These are phyloP conservation scores for Cryptococcus sp. DNA, from an alignment of 1,284 basidiomycete genomes.

Conservation along the genomic window DNA sequence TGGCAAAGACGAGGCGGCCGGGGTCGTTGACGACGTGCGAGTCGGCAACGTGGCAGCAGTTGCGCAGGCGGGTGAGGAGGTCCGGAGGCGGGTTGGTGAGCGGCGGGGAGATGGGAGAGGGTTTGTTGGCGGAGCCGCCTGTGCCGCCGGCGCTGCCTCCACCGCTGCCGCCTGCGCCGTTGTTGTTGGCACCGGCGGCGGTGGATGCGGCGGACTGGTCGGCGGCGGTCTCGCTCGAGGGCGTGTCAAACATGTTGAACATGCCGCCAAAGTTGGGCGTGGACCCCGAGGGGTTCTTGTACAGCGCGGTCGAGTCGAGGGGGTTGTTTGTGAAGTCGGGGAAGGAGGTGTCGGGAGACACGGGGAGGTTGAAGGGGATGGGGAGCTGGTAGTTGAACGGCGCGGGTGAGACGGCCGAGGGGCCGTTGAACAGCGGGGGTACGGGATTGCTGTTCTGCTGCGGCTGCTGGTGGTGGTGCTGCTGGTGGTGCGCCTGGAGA, in stretches of 20 bases:
- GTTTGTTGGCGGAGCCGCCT: constrained; percentile 3
- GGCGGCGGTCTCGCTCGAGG: background rate
- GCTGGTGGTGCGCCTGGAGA: background rate
- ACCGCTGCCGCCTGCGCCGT: background rate
- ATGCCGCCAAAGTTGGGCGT: constrained; percentile 27
- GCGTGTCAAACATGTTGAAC: constrained; percentile 32
- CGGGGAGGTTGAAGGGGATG: constrained; percentile 39
- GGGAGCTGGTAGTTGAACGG: constrained; percentile 42
- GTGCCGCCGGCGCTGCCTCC: background rate
- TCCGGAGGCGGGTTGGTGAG: constrained; percentile 20
- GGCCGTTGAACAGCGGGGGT: constrained; percentile 15
- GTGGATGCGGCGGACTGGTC: background rate
- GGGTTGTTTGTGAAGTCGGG: constrained; percentile 24
- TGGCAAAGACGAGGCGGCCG: constrained; percentile 48
- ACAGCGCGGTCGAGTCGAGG: constrained; percentile 15
- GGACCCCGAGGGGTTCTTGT: constrained; percentile 15
- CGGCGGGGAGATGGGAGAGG: constrained; percentile 15
- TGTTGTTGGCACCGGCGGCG: background rate
- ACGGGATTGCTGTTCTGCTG: background rate
- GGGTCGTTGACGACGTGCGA: constrained; percentile 50
- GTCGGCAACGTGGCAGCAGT: constrained; percentile 49
- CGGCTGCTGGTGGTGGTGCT: constrained; percentile 3
- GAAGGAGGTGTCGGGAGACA: constrained; percentile 34
- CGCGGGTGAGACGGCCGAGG: constrained; percentile 19
- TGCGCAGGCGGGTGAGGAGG: constrained; percentile 45